phyloP scores from a whole-genome alignment of 495 filamentous ascomycete genomes.

The Beverwykella pulmonaria region DNA sequence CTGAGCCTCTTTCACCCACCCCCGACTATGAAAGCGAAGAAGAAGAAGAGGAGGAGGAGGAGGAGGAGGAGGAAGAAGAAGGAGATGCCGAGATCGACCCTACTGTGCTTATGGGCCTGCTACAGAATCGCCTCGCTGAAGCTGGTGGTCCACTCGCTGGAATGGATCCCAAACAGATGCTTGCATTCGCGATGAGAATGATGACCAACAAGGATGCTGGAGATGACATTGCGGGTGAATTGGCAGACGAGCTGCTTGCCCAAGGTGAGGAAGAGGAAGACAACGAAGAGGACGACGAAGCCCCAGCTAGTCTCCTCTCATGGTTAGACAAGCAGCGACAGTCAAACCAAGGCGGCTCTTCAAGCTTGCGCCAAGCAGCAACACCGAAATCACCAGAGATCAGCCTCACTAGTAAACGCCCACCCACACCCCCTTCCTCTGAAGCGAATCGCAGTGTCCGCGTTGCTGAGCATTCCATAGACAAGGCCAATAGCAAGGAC shows the following conservation, averaged over 20 bases:
- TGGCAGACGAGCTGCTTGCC: conserved; percentile 42
- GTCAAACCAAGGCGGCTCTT: neutral
- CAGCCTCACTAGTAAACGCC: neutral
- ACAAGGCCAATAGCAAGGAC: conserved; percentile 4
- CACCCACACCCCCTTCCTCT: conserved; percentile 29
- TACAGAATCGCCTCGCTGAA: conserved; percentile 36
- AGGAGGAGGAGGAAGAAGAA: conserved; percentile 23
- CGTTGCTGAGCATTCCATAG: neutral
- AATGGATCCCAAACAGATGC: conserved; percentile 42
- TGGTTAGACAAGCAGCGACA: conserved; percentile 19
- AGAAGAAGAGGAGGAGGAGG: conserved; percentile 22
- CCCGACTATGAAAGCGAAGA: conserved; percentile 18
- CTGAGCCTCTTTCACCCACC: conserved; percentile 1
- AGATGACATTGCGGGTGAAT: conserved; percentile 43
- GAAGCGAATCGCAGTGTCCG: conserved; percentile 22
- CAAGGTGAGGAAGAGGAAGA: conserved; percentile 31
- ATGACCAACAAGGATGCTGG: conserved; percentile 37
- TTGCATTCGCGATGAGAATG: conserved; percentile 43
- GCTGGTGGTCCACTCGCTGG: conserved; percentile 38
- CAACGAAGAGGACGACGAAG: conserved; percentile 12
- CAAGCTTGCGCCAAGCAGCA: neutral
- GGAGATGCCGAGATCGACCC: conserved; percentile 31
- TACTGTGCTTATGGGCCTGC: conserved; percentile 38
- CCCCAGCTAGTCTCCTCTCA: conserved; percentile 8
- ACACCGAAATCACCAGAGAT: conserved; percentile 6